Percentiles rank a stretch among this genome's conserved stretches.
These are phyloP conservation scores for Colletotrichum paranaense DNA, from an alignment of 2,329 filamentous ascomycete genomes.

Conservation along the genomic window DNA sequence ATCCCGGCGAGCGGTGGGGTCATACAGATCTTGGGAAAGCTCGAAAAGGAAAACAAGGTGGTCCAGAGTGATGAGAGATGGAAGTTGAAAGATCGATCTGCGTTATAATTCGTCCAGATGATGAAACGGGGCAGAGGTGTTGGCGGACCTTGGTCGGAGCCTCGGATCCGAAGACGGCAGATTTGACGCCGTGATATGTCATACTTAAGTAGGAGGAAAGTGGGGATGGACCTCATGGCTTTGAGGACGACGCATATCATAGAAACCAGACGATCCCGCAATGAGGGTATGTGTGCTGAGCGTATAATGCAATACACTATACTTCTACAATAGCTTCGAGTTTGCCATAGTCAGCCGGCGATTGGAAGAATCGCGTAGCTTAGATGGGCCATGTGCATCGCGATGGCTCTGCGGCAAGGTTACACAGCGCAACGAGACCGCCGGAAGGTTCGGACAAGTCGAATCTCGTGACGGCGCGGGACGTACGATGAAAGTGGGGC, in stretches of 20 bases:
- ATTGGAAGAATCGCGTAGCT: neutral
- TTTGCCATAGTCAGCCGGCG: neutral
- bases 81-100: conserved; percentile 55
- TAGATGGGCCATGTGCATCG: neutral
- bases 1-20: conserved; percentile 81
- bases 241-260: neutral
- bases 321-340: neutral
- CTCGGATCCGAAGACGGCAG: conserved; percentile 1
- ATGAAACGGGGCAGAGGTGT: too few relatives aligned
- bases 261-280: neutral
- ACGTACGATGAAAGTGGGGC: neutral
- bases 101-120: conserved; percentile 45
- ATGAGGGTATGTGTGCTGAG: too few relatives aligned
- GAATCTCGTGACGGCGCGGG: neutral
- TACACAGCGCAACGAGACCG: neutral
- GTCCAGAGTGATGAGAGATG: conserved; percentile 51
- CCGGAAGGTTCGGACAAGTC: conserved; percentile 27
- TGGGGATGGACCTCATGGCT: neutral
- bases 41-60: conserved; percentile 79
- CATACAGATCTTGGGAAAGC: conserved; percentile 81
- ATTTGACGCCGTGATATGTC: neutral
- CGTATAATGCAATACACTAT: neutral
- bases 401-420: neutral
- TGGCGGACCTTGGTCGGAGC: neutral
- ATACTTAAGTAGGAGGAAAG: neutral